Evolutionary conservation across 2,329 filamentous ascomycete genomes (phyloP).

Genomic region (Ophiostoma sp.): DNA sequence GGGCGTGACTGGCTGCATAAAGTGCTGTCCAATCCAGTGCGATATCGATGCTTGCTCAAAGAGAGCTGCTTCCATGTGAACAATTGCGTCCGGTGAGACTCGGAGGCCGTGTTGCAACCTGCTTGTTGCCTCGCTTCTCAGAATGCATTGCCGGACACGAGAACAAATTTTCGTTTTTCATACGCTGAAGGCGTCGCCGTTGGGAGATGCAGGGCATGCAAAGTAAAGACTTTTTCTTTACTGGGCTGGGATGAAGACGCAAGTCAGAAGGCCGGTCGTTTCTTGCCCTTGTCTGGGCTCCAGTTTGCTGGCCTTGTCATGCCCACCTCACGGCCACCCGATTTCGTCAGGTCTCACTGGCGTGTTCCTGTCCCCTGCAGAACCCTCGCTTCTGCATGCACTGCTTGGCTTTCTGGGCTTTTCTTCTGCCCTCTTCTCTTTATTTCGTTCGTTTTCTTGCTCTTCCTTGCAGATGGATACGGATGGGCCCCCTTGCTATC

Average conservation of each 20-base stretch:
- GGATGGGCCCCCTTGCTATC: background rate
- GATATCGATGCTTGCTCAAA: background rate
- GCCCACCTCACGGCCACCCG: background rate
- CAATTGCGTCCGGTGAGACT: background rate
- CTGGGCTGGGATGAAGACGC: background rate
- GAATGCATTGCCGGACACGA: background rate
- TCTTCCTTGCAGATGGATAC: background rate
- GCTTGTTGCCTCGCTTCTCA: background rate
- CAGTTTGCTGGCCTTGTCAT: background rate
- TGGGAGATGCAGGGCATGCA: background rate
- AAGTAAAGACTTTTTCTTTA: too few species aligned
- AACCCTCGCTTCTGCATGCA: background rate
- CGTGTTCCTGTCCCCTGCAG: conserved; percentile 1
- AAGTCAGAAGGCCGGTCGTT: conserved; percentile 6
- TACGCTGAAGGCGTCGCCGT: background rate
- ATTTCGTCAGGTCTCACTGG: conserved; percentile 4
- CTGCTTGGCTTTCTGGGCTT: background rate
- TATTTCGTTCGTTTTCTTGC: background rate
- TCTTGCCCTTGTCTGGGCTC: conserved; percentile 17
- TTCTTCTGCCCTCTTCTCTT: background rate
- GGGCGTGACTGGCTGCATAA: background rate
- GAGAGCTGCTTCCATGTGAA: background rate
- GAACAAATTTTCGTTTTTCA: background rate
- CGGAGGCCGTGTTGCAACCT: background rate
- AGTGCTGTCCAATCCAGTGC: background rate